Percentiles rank a stretch among this genome's conserved stretches.
Conservation (phyloP, 176 grass and related monocot species). For the Tillandsia leiboldiana region DNA sequence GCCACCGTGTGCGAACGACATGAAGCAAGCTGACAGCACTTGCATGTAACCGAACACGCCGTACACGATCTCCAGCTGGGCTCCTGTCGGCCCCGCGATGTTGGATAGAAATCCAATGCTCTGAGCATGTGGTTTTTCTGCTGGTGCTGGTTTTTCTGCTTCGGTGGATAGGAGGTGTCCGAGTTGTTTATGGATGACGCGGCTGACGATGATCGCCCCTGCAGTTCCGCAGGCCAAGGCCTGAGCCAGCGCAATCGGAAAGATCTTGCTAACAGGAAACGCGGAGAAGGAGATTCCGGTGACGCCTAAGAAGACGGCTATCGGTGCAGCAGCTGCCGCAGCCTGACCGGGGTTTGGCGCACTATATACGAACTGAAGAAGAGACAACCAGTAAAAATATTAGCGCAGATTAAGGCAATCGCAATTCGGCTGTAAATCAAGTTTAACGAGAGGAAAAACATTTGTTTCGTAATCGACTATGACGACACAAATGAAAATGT, state of each 20-base stretch:
- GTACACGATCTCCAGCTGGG: constrained; percentile 92
- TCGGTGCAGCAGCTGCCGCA: constrained; percentile 81
- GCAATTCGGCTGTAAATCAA: too few species aligned
- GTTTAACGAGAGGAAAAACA: too few species aligned
- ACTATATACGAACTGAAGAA: constrained; percentile 87
- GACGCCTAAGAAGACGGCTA: constrained; percentile 81
- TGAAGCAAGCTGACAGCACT: constrained; percentile 94
- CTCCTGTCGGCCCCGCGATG: constrained; percentile 65
- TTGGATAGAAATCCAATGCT: constrained; percentile 57
- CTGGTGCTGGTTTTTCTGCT: constrained; percentile 43
- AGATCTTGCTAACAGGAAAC: constrained; percentile 68
- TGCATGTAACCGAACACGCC: constrained; percentile 94
- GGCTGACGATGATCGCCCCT: constrained; percentile 68
- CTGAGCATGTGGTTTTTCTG: constrained; percentile 30
- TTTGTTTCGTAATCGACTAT: too few species aligned
- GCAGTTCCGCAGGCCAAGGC: constrained; percentile 66
- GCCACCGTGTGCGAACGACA: constrained; percentile 94
- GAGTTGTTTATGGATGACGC: constrained; percentile 58
- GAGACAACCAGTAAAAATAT: constrained; percentile 18
- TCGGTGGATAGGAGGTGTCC: constrained; percentile 74
- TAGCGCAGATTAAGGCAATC: background rate
- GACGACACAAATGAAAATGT: too few species aligned
- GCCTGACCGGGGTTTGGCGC: constrained; percentile 96
- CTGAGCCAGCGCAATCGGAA: constrained; percentile 49
- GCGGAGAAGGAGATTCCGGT: constrained; percentile 81